Base-by-base conservation (phyloP, 352 stramenopile genomes). In the Blastocystis sp. region DNA sequence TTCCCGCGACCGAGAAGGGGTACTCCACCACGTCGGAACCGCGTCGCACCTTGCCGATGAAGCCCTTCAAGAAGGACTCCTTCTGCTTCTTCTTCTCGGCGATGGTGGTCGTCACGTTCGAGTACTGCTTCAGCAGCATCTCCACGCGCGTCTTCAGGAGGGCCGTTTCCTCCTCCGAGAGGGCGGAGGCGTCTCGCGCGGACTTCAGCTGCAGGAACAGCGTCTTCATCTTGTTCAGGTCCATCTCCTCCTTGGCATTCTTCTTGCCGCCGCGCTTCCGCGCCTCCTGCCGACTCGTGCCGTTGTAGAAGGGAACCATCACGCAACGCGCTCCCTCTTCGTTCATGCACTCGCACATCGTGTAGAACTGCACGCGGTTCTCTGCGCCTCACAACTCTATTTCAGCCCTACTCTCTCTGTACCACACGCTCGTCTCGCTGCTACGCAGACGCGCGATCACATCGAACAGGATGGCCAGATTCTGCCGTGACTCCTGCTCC, bases 91-190 rank as follows among this genome's bases (percentile, higher is more conserved):
- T 34, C 64, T 74, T 74, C 64, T 74, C 64, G 19, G 19, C 60
- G 7, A 42, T 42, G 17, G 34, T 21, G 17, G 34, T 34, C 40
- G 64, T 52, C 28, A 74, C 64, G 40, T 74, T 74, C 24, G 64
- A 34, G 40, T 48, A 74, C 64, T 74, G 64, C 34, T 74, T 74
- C 7, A 74, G 34, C 40, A 74, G 64, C 64, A 74, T 74, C 21
- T 74, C 64, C 6, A 74, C 64, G 17, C 43, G 34, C 17, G 64
- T 74, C 43, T 21, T 38, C 21, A 74, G 40, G 10, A n/a, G 7
- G 4, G 24, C 17, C 24, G 10, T 21, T 48, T 74, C 64, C 40
- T 38, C 64, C 1, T 74, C 64, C 11, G 64, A 74, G 1, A 74
- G 64, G 6, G 48, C 14, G 48, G 48, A 74, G 42, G 17, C 7